Base-by-base conservation (phyloP, 768 basidiomycete species). In the Termitomyces sp. region DNA sequence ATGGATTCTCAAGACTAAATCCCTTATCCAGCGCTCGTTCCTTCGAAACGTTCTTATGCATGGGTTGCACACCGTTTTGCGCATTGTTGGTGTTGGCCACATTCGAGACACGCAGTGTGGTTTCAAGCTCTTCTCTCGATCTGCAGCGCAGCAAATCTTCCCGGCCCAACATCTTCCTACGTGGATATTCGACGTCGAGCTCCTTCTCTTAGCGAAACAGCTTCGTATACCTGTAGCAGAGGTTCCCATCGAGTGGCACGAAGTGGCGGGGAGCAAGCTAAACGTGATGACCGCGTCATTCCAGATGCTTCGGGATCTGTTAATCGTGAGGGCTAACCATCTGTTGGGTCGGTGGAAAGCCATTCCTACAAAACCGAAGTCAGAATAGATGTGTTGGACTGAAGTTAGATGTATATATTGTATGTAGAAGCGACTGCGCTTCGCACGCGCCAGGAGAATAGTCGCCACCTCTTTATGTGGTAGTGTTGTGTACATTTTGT, bases 171-270 rank as follows among this genome's bases (percentile, higher is more conserved):
- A 92, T 66, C 87, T 96, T 30, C 77, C 88, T 5, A 88, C 91
- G 1, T 98, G 95, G 95, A 95, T 96, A 70, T 98, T 98, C 66
- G 95, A 98, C 72, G 95, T 97, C 57, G 95, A 98, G 71, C 82
- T 97, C 5, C 77, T 98, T 20, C 78, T 97, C 10, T 80, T 95
- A 39, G 93, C 95, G 9, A 88, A 91, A 68, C 82, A 88, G 69
- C 76, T 89, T 40, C 66, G 78, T 9, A 88, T 97, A 57, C 91
- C 93, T 1, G 88, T 95, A 1, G 80, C 72, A 7, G 95, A 98
- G 68, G 91, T 97, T 7, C 84, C 93, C 0, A 87, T 98, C 30
- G 84, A 87, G 62, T 98, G 95, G 95, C 89, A 93, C 59, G 95
- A 98, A 73, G 91, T 98, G 3, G 81, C 86, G 0, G 95, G 95